A percentile compares a stretch with the other conserved stretches of the same genome.
Conservation (phyloP, 176 grass and related monocot genomes). For the Typha latifolia region DNA sequence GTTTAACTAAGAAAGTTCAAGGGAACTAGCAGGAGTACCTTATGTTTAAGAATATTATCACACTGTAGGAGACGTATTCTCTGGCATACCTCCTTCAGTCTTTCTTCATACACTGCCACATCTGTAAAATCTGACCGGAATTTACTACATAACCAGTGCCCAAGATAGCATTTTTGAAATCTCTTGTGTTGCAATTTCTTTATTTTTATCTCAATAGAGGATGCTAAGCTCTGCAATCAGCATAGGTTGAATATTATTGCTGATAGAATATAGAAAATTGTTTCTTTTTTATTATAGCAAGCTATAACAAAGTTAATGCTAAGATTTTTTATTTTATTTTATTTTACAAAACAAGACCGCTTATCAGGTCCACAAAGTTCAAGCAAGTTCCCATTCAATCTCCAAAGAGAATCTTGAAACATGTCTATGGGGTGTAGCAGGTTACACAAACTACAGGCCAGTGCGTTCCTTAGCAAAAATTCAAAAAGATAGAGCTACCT, state of each 20-base stretch:
- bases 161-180: constrained; percentile 23
- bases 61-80: constrained; percentile 44
- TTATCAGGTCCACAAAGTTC: no score
- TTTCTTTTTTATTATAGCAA: neutral
- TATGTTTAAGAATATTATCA: constrained; percentile 55
- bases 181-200: constrained; percentile 25
- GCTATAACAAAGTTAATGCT: neutral
- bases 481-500: no score
- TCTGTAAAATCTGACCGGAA: constrained; percentile 26
- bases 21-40: constrained; percentile 27
- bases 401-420: no score
- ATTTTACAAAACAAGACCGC: no score
- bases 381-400: no score
- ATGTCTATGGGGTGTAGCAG: no score
- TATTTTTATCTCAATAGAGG: constrained; percentile 48
- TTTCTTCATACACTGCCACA: constrained; percentile 34
- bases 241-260: neutral
- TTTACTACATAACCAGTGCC: constrained; percentile 34
- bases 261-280: no score
- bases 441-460: no score
- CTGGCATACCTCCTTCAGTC: constrained; percentile 29
- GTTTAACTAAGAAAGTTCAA: neutral
- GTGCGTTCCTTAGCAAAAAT: no score
- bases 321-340: no score
- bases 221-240: constrained; percentile 38